A percentile compares a stretch with the other conserved stretches of the same genome.
These are phyloP conservation scores for Gloeophyllum trabeum DNA, from an alignment of 768 basidiomycete genomes.

Conservation along the genomic window DNA sequence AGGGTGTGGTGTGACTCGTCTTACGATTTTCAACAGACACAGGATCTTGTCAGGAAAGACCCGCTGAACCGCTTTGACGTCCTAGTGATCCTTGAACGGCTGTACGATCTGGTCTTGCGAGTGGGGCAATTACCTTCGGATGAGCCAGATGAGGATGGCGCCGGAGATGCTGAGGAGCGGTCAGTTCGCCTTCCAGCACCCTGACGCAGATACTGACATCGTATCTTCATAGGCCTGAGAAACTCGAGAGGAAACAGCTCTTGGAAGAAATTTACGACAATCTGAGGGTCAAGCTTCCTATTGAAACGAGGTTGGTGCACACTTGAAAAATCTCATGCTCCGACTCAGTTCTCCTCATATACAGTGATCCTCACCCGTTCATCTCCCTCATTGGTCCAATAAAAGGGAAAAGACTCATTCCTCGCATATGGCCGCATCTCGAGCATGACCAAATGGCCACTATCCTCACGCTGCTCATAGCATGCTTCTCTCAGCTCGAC, in stretches of 20 bases:
- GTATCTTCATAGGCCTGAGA: too few species aligned
- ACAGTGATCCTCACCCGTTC: conserved; percentile 91
- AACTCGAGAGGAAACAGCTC: conserved; percentile 35
- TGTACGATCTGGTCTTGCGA: conserved; percentile 78
- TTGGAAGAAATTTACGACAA: conserved; percentile 72
- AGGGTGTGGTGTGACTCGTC: too few species aligned
- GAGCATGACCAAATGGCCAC: conserved; percentile 72
- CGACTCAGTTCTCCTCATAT: background rate
- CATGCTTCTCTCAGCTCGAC: conserved; percentile 90
- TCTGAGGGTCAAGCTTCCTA: conserved; percentile 78
- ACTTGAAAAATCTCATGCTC: background rate
- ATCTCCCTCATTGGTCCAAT: conserved; percentile 78
- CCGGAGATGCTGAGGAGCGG: background rate
- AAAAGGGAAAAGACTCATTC: conserved; percentile 90
- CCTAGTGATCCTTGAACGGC: conserved; percentile 65
- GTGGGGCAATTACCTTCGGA: conserved; percentile 90
- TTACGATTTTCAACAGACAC: conserved; percentile 44
- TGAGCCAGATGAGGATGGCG: conserved; percentile 36
- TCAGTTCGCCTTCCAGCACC: too few species aligned
- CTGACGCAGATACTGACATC: too few species aligned
- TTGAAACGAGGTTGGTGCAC: conserved; percentile 71
- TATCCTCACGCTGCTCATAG: conserved; percentile 82
- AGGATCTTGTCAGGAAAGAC: conserved; percentile 51
- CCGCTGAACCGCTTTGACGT: conserved; percentile 74
- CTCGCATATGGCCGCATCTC: conserved; percentile 80